Base-by-base conservation (phyloP, 768 basidiomycete genomes). In the Heimioporus sp. region DNA sequence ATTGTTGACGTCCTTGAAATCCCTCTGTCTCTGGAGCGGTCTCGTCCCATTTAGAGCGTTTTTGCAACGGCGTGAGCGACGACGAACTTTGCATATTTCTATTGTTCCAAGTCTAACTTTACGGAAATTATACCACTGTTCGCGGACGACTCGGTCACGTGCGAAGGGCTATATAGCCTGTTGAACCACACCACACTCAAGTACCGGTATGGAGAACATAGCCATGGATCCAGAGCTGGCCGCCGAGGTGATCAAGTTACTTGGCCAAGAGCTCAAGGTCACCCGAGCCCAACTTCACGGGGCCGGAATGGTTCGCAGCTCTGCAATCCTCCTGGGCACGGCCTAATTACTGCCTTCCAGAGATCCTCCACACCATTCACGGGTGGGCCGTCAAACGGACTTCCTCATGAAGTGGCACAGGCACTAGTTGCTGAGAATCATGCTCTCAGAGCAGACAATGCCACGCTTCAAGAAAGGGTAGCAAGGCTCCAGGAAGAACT, bases 31-130 rank as follows among this genome's bases (percentile, higher is more conserved):
- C 72, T 5, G 77, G 74, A 21, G 83, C 81, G n/a, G 69, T 70
- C 35, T 65, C 60, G 42, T 78, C 77, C 89, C 89, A 91, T 66
- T 86, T 88, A 10, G 88, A 87, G n/a, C 87, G 80, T 69, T 87
- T 90, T 48, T 80, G 76, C 17, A 82, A 81, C 5, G 84, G 81
- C 0, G 83, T 82, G 19, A 67, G 69, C 60, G 72, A 65, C 10
- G 51, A 46, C 34, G 48, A 50, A 19, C 28, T 42, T 11, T 57
- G 49, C 53, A 52, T 56, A 35, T 35, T 11, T 24, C 24, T 24
- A 24, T 24, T 24, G 24, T 32, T 41, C 30, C 16, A 24, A 24
- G 21, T 28, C 24, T 3, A 24, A 24, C 24, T 24, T 24, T 24
- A 5, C 5, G 3, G 24, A 5, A 5, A n/a, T n/a, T n/a, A n/a